Evolutionary conservation across 176 grass and related monocot genomes (phyloP), one percentile per base, ranked within the genome.

Genomic region (Ensete glaucum): DNA sequence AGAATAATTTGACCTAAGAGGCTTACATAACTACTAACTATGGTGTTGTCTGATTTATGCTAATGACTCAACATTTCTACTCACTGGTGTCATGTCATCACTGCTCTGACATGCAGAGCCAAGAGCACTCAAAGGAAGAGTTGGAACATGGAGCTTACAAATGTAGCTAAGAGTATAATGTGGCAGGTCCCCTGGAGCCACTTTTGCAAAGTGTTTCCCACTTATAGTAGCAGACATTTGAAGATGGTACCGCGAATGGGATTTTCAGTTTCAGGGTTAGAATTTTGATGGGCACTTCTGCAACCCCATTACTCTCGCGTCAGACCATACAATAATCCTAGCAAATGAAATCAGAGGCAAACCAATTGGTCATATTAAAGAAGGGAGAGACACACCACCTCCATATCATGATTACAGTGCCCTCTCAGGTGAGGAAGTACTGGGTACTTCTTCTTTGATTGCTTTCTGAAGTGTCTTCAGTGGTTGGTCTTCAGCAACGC

Each of bases 221-320:
- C 12, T 69, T 75, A 75, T 80, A 72, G 77, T 69, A 85, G 62
- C 55, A 62, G 67, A 80, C 34, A 76, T 79, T 75, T 79, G 77
- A 64, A 69, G 62, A 63, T 59, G 73, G 72, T 80, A 80, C 77
- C 72, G 49, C 67, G 77, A 80, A 80, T 85, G 71, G 77, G 62
- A 85, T 85, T 76, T 85, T 85, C 77, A 85, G 70, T 76, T 85
- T 85, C 67, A 70, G 73, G 53, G 62, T 70, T 58, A 59, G 59
- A 70, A 79, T 58, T 79, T 79, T 70, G 77, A 79, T 58, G 77
- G 66, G 50, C 65, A 54, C 65, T 58, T 58, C 77, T 71, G 77
- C 66, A 60, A 16, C 29, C 16, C 77, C 66, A 79, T 79, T 69
- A 71, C 77, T 79, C 66, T 24, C 22, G 27, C 16, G 77, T 79